Conservation (phyloP, 805 yeast genomes). For the Kuraishia piskuri region DNA sequence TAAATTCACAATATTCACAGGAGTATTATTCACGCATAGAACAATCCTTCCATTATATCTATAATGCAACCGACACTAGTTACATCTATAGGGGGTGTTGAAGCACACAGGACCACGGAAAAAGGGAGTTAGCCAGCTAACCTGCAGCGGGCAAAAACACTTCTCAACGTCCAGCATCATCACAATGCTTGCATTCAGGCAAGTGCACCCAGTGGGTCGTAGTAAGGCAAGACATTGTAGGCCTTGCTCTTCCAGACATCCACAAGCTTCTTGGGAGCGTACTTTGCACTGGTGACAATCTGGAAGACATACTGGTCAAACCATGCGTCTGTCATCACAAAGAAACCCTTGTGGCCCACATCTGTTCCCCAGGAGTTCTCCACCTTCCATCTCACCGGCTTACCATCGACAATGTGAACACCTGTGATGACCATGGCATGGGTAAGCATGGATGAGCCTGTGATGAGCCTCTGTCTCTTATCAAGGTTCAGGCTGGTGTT, state of each 20-base stretch:
- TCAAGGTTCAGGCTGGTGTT: constrained; percentile 23
- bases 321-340: constrained; percentile 65
- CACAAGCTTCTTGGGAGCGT: constrained; percentile 27
- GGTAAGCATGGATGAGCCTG: constrained; percentile 61
- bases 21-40: not conserved
- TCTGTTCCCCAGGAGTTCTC: constrained; percentile 80
- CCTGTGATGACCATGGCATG: constrained; percentile 88
- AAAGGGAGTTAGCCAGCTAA: not conserved
- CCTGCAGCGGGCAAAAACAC: not conserved
- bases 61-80: not conserved
- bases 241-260: constrained; percentile 43
- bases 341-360: constrained; percentile 60
- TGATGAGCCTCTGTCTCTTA: constrained; percentile 24
- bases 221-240: constrained; percentile 45
- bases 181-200: constrained; percentile 31
- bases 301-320: constrained; percentile 72
- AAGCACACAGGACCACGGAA: not conserved
- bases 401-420: constrained; percentile 54
- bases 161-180: not conserved
- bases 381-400: constrained; percentile 64
- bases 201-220: constrained; percentile 77
- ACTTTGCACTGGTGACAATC: constrained; percentile 35
- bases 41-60: not conserved
- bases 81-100: not conserved
- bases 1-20: too few species aligned